Base-by-base conservation (phyloP, 192 early-diverging fungal genomes). In the Phlyctochytrium planicorne region DNA sequence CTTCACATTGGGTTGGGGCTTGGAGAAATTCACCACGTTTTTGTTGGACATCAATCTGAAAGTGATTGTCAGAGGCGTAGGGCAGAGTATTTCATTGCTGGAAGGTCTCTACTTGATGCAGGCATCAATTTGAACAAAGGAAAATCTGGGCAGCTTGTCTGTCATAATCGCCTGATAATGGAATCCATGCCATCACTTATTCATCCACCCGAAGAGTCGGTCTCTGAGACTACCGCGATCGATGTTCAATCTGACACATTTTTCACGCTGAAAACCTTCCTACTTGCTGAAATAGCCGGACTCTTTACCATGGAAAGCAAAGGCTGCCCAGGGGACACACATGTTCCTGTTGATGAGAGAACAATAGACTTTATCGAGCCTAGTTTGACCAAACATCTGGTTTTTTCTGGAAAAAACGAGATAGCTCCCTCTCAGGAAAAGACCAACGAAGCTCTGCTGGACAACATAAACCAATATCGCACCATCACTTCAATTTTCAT, bases 1-100 rank as follows among this genome's bases (percentile, higher is more conserved):
- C 60, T 72, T 25, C 70, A 72, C 25, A 66, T 72, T 61, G 70
- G 70, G 4, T 24, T 72, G 0, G 70, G 59, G 34, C 14, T 23
- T 3, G 70, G 70, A 0, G 23, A 16, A 2, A 10, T 61, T 27
- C 27, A 34, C 23, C 70, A 66, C 33, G 53, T 72, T 35, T 62
- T 63, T 50, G 36, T 72, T 40, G 70, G 70, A 16, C 34, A 6
- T 14, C n/a, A n/a, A n/a, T n/a, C n/a, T n/a, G n/a, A n/a, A n/a
- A n/a, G 4, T 31, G 3, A 23, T 14, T 34, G 36, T 10, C 4
- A 23, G 1, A 23, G 20, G 16, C 12, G 6, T 4, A 53, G 65
- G 4, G 10, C 10, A 12, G 70, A 72, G 37, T 72, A 66, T 35
- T 72, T 72, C 25, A 30, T 72, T 20, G 36, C 70, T 1, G 70